Evolutionary conservation across 2,329 filamentous ascomycete species (phyloP).

Genomic region (Xylariales sp.): DNA sequence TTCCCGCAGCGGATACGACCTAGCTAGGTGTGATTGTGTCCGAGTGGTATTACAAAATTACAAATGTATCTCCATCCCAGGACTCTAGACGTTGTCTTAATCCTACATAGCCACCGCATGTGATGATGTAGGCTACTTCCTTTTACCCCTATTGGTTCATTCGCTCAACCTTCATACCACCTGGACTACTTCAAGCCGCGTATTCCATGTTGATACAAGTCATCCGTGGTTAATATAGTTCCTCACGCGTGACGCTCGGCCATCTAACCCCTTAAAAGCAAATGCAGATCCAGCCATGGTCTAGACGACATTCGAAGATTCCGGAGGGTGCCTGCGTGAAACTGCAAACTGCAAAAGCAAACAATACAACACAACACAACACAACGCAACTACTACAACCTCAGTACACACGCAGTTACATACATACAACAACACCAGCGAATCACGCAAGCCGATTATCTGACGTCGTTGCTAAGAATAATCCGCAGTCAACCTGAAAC

Average conservation of each 20-base stretch:
- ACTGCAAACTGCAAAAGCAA: constrained; percentile 6
- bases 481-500: constrained; percentile 31
- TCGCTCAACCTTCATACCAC: not conserved
- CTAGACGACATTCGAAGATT: not conserved
- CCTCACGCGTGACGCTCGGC: constrained; percentile 4
- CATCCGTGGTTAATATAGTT: constrained; percentile 4
- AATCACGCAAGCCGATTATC: constrained; percentile 9
- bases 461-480: constrained; percentile 32
- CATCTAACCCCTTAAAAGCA: constrained; percentile 4
- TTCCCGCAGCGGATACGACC: too few relatives aligned
- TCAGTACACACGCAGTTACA: constrained; percentile 2
- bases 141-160: not conserved
- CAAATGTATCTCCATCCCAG: not conserved
- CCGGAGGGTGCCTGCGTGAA: constrained; percentile 2
- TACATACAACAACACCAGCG: not conserved
- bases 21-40: not conserved
- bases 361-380: constrained; percentile 6
- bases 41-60: constrained; percentile 7
- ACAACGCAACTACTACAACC: constrained; percentile 7
- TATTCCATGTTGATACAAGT: constrained; percentile 21
- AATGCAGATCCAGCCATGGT: not conserved
- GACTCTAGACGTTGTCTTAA: not conserved
- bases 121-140: not conserved
- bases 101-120: not conserved
- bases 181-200: constrained; percentile 4